phyloP scores from a whole-genome alignment of 371 early-diverging fungal genomes.

The Chytridium lagenaria region DNA sequence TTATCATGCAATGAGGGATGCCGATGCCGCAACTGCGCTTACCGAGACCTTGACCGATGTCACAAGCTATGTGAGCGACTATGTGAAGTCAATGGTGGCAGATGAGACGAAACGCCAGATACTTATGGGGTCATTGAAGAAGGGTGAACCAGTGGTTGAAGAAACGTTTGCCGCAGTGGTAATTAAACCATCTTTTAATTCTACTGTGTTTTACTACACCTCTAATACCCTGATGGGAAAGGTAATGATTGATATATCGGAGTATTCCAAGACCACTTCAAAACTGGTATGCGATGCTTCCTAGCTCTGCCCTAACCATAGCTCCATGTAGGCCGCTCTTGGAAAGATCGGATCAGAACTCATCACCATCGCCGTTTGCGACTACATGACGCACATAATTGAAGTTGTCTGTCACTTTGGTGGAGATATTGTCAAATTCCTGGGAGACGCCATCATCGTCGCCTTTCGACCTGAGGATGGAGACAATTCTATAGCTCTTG shows the following conservation, averaged over 20 bases:
- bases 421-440: constrained; percentile 13
- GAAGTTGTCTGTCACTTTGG: neutral
- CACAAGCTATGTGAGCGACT: constrained; percentile 9
- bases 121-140: neutral
- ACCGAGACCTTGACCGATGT: too few species aligned
- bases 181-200: too few species aligned
- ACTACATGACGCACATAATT: constrained; percentile 6
- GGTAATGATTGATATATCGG: constrained; percentile 14
- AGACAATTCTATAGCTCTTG: neutral
- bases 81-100: neutral
- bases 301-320: too few species aligned
- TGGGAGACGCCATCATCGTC: constrained; percentile 1
- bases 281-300: too few species aligned
- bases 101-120: neutral
- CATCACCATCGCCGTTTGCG: constrained; percentile 5
- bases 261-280: neutral
- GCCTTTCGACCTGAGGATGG: neutral
- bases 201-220: too few species aligned
- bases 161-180: neutral
- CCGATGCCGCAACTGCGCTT: too few species aligned
- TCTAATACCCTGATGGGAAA: too few species aligned
- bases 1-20: too few species aligned
- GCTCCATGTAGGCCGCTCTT: neutral
- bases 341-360: constrained; percentile 16
- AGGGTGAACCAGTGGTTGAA: neutral